Evolutionary conservation across 116 monocot species (phyloP).

Genomic region (Phalaenopsis hybrid): DNA sequence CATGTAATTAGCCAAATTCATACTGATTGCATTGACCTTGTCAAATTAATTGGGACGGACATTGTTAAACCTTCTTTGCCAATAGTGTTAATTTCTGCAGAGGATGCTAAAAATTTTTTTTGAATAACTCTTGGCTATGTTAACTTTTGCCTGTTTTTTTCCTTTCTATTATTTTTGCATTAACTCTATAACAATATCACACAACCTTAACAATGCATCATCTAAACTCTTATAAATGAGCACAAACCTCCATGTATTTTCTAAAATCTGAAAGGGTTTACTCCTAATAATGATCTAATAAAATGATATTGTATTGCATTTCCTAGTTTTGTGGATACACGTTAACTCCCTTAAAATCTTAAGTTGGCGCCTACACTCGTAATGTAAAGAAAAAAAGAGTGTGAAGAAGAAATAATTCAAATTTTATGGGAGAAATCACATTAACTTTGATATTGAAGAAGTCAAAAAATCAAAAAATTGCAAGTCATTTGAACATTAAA

Average conservation of each 20-base stretch:
- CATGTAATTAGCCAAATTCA: too few relatives aligned
- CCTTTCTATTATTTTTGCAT: background rate
- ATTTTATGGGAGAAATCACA: background rate
- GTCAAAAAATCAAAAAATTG: too few relatives aligned
- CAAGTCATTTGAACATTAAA: too few relatives aligned
- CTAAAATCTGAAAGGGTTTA: background rate
- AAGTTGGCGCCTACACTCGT: background rate
- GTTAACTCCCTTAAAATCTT: too few relatives aligned
- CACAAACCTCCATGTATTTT: background rate
- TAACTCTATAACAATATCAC: background rate
- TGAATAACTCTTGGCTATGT: background rate
- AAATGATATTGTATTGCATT: background rate
- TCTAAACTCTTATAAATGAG: background rate
- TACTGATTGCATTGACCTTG: too few relatives aligned
- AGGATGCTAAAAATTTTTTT: background rate
- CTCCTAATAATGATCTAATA: background rate
- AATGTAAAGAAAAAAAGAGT: background rate
- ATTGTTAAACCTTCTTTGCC: too few relatives aligned
- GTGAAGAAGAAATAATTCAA: background rate
- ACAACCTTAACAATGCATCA: background rate
- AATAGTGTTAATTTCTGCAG: too few relatives aligned
- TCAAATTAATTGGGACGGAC: too few relatives aligned
- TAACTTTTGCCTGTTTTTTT: background rate
- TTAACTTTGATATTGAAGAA: background rate
- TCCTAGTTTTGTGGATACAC: background rate